Evolutionary conservation across 768 basidiomycete genomes (phyloP).

Genomic region (Russula vinacea): DNA sequence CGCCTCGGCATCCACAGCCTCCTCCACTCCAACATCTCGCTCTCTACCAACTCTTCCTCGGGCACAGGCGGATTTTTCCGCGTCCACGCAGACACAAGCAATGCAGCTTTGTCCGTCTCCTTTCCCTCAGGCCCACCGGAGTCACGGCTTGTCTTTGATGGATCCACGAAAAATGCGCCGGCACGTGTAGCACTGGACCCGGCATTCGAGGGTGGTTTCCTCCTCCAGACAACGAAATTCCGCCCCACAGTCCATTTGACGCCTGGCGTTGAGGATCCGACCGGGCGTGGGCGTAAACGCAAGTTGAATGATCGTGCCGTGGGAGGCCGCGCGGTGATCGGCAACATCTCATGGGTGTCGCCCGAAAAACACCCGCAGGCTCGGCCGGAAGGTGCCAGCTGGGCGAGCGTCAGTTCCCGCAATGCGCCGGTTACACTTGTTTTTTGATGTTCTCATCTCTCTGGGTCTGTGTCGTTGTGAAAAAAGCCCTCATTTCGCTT

Average conservation of each 20-base stretch:
- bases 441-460: constrained; percentile 2
- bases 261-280: constrained; percentile 1
- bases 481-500: neutral
- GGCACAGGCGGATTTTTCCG: constrained; percentile 7
- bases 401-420: constrained; percentile 4
- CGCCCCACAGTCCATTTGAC: neutral
- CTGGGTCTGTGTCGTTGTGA: neutral
- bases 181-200: constrained; percentile 5
- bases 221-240: neutral
- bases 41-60: constrained; percentile 9
- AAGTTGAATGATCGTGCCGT: neutral
- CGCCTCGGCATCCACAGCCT: neutral
- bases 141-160: constrained; percentile 8
- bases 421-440: constrained; percentile 12
- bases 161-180: constrained; percentile 1
- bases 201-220: constrained; percentile 16
- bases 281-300: neutral
- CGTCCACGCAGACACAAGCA: constrained; percentile 9
- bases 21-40: neutral
- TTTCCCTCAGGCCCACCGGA: neutral
- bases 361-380: neutral
- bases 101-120: constrained; percentile 3
- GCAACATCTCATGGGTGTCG: constrained; percentile 12
- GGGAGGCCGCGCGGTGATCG: neutral
- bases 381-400: neutral